These are phyloP conservation scores for Sclerotinia glacialis DNA, from an alignment of 2,329 filamentous ascomycete genomes.

Conservation along the genomic window DNA sequence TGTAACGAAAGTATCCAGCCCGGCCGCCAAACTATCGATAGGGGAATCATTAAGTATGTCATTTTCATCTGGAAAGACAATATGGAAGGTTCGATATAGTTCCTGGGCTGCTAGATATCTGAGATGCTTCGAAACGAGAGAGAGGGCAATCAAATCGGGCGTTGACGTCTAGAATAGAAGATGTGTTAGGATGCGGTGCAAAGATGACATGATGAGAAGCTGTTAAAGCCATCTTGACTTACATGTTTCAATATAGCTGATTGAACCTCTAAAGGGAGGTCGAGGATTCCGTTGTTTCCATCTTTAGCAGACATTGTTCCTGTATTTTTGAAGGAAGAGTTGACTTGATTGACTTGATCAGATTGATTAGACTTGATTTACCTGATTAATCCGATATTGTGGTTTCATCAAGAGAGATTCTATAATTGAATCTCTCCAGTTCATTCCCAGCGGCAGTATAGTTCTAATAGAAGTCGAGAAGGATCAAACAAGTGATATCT, in stretches of 20 bases:
- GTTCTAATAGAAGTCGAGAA: too few species aligned
- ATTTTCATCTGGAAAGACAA: slow-evolving; percentile 60
- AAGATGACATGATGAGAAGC: not conserved
- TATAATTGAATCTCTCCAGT: not conserved
- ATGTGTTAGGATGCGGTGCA: not conserved
- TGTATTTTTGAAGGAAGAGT: not conserved
- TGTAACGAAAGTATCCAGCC: slow-evolving; percentile 59
- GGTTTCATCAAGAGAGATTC: not conserved
- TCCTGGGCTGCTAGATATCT: slow-evolving; percentile 56
- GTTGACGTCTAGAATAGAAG: slow-evolving; percentile 46
- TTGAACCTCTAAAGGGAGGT: slow-evolving; percentile 7
- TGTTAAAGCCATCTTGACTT: not conserved
- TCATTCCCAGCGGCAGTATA: too few species aligned
- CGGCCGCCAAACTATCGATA: slow-evolving; percentile 56
- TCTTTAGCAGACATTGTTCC: not conserved
- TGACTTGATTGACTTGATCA: not conserved
- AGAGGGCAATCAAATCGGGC: slow-evolving; percentile 54
- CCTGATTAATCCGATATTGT: too few species aligned
- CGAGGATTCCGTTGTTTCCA: not conserved
- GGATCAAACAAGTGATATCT: too few species aligned
- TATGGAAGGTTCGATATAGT: slow-evolving; percentile 59
- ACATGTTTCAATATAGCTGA: not conserved
- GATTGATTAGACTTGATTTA: too few species aligned
- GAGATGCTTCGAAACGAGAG: slow-evolving; percentile 57
- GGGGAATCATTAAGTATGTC: slow-evolving; percentile 49